Evolutionary conservation across 225 moss, liverwort and hornwort genomes (phyloP).

Genomic region (Straminergon stramineum): DNA sequence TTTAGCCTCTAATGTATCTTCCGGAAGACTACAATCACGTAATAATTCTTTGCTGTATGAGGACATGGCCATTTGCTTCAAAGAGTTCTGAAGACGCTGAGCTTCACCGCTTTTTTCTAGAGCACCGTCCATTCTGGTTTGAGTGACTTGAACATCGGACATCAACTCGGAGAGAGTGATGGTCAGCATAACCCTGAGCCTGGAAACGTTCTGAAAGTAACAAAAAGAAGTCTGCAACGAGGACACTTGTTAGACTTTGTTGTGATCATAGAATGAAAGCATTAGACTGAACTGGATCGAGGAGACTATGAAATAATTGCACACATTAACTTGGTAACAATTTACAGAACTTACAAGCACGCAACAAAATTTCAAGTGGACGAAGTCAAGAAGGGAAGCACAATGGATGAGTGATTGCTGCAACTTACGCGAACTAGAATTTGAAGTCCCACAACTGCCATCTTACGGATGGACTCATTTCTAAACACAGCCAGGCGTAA

Average conservation of each 20-base stretch:
- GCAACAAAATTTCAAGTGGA: not conserved
- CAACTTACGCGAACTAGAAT: slow-evolving; percentile 83
- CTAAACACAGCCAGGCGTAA: slow-evolving; percentile 92
- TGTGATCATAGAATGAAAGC: not conserved
- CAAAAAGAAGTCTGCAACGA: slow-evolving; percentile 81
- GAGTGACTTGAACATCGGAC: slow-evolving; percentile 98
- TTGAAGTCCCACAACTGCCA: slow-evolving; percentile 94
- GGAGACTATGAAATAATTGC: not conserved
- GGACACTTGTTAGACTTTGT: not conserved
- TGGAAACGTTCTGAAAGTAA: slow-evolving; percentile 73
- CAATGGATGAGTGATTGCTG: not conserved
- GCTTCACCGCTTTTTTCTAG: slow-evolving; percentile 95
- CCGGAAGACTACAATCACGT: slow-evolving; percentile 67
- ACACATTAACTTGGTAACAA: not conserved
- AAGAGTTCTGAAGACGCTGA: slow-evolving; percentile 71
- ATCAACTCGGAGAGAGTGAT: slow-evolving; percentile 97
- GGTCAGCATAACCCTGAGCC: slow-evolving; percentile 95
- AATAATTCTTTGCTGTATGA: slow-evolving; percentile 52
- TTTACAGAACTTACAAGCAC: not conserved
- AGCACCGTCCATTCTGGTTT: slow-evolving; percentile 71
- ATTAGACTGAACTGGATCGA: not conserved
- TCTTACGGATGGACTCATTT: slow-evolving; percentile 86
- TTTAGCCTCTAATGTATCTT: slow-evolving; percentile 63
- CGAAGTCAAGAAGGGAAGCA: not conserved
- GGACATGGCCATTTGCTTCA: slow-evolving; percentile 64